A percentile compares a stretch with the other conserved stretches of the same genome.
Conservation (phyloP, 2,329 filamentous ascomycete species). For the Xylaria sp. region DNA sequence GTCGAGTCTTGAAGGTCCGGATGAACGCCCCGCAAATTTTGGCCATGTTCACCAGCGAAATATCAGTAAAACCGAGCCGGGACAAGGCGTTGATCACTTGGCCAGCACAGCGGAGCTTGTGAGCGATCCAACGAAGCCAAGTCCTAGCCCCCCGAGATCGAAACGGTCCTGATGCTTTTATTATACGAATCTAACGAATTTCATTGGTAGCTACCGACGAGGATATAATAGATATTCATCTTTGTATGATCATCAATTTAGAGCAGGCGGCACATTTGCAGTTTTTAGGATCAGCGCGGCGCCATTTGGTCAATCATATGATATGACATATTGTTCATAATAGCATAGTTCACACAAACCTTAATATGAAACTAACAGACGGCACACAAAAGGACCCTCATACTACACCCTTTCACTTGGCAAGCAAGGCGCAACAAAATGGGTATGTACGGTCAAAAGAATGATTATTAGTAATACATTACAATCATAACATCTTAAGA, state of each 20-base stretch:
- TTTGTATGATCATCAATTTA: conserved; percentile 29
- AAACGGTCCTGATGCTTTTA: conserved; percentile 9
- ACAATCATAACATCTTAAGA: conserved; percentile 1
- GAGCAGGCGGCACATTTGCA: conserved; percentile 26
- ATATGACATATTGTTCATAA: conserved; percentile 22
- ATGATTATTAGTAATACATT: conserved; percentile 19
- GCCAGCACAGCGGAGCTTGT: conserved; percentile 64
- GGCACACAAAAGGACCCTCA: not conserved
- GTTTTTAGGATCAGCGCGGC: conserved; percentile 29
- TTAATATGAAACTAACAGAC: not conserved
- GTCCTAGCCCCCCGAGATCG: conserved; percentile 28
- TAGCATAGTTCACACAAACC: not conserved
- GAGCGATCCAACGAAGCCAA: conserved; percentile 46
- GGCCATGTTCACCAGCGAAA: conserved; percentile 64
- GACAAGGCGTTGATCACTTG: conserved; percentile 53
- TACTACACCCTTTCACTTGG: not conserved
- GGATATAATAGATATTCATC: conserved; percentile 23
- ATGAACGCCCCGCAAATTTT: conserved; percentile 59
- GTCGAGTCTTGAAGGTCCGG: conserved; percentile 39
- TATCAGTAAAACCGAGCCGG: conserved; percentile 60
- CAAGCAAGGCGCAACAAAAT: not conserved
- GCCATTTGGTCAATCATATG: conserved; percentile 24
- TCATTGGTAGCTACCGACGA: conserved; percentile 17
- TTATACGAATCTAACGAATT: conserved; percentile 30
- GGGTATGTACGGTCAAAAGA: conserved; percentile 9